Conservation (phyloP, 306 rosid genomes). For the Quercus bicolor region DNA sequence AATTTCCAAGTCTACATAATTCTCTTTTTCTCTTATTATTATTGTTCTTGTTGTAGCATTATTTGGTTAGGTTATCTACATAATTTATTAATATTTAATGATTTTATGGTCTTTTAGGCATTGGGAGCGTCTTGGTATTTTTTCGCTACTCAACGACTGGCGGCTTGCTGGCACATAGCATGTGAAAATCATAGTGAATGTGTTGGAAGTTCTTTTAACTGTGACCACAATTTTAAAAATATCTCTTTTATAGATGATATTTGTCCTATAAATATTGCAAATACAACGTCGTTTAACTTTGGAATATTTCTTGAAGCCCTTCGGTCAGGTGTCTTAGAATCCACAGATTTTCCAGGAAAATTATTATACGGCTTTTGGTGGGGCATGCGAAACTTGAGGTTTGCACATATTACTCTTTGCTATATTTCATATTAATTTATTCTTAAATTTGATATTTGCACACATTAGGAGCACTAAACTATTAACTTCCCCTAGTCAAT, state of each 20-base stretch:
- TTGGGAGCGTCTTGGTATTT: constrained; percentile 88
- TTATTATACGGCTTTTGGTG: constrained; percentile 87
- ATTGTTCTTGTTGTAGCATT: not conserved
- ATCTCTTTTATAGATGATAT: not conserved
- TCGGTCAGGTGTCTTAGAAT: constrained; percentile 73
- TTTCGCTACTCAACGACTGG: constrained; percentile 74
- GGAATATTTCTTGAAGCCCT: constrained; percentile 89
- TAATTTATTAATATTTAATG: not conserved
- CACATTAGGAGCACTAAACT: no score
- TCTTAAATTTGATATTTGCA: no score
- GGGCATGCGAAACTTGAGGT: constrained; percentile 90
- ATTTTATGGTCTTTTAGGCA: constrained; percentile 45
- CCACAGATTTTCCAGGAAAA: constrained; percentile 67
- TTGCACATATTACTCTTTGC: constrained; percentile 18
- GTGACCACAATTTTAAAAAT: constrained; percentile 25
- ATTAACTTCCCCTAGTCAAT: no score
- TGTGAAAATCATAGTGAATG: constrained; percentile 40
- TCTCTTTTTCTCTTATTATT: no score
- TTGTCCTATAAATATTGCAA: constrained; percentile 48
- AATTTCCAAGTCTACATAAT: no score
- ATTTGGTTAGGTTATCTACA: no score
- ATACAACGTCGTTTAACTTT: constrained; percentile 49
- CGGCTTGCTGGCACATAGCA: constrained; percentile 75
- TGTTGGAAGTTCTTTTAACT: constrained; percentile 33
- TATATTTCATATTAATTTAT: not conserved